phyloP scores from a whole-genome alignment of 2,329 filamentous ascomycete genomes.

The Ophiostoma pallidulum region DNA sequence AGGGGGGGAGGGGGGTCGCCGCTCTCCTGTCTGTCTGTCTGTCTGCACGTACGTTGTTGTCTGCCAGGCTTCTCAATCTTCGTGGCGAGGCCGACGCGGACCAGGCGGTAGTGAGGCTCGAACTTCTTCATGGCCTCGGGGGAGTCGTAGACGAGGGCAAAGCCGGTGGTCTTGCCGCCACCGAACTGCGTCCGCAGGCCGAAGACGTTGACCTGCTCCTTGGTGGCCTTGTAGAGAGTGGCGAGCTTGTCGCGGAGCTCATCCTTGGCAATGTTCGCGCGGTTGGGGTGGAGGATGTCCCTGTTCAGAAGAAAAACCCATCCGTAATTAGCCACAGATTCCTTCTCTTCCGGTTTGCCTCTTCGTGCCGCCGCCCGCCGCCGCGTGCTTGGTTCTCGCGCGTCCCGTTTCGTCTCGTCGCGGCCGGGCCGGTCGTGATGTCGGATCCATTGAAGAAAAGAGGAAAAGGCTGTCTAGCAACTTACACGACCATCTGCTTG shows the following conservation, averaged over 20 bases:
- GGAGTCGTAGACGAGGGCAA: constrained; percentile 97
- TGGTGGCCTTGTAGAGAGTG: constrained; percentile 94
- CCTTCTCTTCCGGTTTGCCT: too few relatives aligned
- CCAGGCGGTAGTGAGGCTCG: constrained; percentile 94
- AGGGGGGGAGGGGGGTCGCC: constrained; percentile 8
- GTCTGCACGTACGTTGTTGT: constrained; percentile 83
- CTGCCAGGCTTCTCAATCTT: constrained; percentile 97
- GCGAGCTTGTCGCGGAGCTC: constrained; percentile 93
- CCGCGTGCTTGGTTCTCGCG: too few relatives aligned
- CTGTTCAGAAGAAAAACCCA: constrained; percentile 39
- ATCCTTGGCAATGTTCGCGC: constrained; percentile 97
- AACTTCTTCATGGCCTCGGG: constrained; percentile 99
- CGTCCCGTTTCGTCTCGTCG: too few relatives aligned
- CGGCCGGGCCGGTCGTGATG: too few relatives aligned
- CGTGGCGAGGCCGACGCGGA: constrained; percentile 81
- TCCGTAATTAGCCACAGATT: not conserved
- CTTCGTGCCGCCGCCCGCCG: too few relatives aligned
- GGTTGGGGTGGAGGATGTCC: constrained; percentile 98
- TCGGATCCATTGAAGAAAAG: too few relatives aligned
- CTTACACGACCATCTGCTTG: constrained; percentile 99
- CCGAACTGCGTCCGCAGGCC: constrained; percentile 97
- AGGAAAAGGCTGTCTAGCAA: too few relatives aligned
- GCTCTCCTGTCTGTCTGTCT: constrained; percentile 1
- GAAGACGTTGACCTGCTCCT: constrained; percentile 96
- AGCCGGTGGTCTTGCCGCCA: constrained; percentile 99